phyloP scores from a whole-genome alignment of 495 filamentous ascomycete species.

The Xylaria flabelliformis region DNA sequence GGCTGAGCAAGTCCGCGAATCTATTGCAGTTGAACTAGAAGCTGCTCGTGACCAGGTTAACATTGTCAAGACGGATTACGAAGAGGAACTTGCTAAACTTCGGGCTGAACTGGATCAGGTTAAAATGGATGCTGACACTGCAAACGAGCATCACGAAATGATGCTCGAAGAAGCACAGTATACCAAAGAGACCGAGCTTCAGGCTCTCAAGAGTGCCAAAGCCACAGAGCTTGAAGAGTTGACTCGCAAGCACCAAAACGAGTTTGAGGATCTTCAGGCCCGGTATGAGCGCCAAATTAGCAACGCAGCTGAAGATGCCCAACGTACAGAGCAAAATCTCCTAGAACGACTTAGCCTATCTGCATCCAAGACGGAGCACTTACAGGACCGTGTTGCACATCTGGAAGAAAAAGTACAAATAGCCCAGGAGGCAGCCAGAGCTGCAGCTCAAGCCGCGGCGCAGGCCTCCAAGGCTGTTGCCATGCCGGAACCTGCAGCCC shows the following conservation, averaged over 20 bases:
- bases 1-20: conserved; percentile 74
- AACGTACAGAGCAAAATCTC: conserved; percentile 70
- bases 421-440: conserved; percentile 85
- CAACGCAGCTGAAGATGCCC: conserved; percentile 74
- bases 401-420: conserved; percentile 91
- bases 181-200: conserved; percentile 66
- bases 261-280: conserved; percentile 67
- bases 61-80: conserved; percentile 75
- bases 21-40: conserved; percentile 82
- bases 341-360: conserved; percentile 76
- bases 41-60: conserved; percentile 83
- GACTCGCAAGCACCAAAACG: conserved; percentile 72
- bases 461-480: conserved; percentile 76
- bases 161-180: conserved; percentile 76
- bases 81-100: conserved; percentile 71
- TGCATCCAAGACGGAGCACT: conserved; percentile 77
- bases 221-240: conserved; percentile 68
- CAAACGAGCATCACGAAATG: conserved; percentile 74
- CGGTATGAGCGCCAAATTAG: conserved; percentile 76
- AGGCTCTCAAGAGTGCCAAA: conserved; percentile 65
- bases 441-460: conserved; percentile 84
- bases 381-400: conserved; percentile 79
- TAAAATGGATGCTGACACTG: conserved; percentile 74
- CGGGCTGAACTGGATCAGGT: conserved; percentile 74
- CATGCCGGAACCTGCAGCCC: conserved; percentile 39